Conservation (phyloP, 768 basidiomycete species). For the Suillus subaureus region DNA sequence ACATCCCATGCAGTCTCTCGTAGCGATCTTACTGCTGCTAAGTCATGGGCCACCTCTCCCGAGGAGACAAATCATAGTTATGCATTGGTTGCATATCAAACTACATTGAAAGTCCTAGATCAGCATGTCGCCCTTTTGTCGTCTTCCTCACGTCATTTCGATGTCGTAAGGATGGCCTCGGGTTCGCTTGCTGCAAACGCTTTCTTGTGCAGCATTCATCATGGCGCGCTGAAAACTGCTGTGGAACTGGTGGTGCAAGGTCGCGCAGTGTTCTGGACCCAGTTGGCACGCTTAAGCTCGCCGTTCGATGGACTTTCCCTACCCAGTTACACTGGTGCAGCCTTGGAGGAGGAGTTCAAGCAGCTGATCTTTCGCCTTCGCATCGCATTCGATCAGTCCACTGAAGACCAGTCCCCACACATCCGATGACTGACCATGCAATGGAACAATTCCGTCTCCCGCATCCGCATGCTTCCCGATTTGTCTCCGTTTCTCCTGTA, state of each 20-base stretch:
- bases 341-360: slow-evolving; percentile 30
- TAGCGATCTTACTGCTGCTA: neutral
- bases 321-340: neutral
- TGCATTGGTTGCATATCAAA: neutral
- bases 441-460: slow-evolving; percentile 10
- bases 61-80: neutral
- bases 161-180: neutral
- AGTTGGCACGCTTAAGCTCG: neutral
- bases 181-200: neutral
- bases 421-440: slow-evolving; percentile 6
- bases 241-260: neutral
- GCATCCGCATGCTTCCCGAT: slow-evolving; percentile 16
- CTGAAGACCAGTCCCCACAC: neutral
- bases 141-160: neutral
- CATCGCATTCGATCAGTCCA: neutral
- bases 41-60: neutral
- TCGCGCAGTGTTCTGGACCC: neutral
- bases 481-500: slow-evolving; percentile 17
- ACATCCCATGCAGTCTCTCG: neutral
- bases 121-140: neutral
- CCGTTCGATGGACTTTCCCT: neutral
- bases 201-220: neutral
- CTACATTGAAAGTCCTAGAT: neutral
- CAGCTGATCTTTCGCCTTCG: slow-evolving; percentile 15
- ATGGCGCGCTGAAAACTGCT: neutral